Evolutionary conservation across 495 filamentous ascomycete species (phyloP).

Genomic region (Penicillium robsamsonii): DNA sequence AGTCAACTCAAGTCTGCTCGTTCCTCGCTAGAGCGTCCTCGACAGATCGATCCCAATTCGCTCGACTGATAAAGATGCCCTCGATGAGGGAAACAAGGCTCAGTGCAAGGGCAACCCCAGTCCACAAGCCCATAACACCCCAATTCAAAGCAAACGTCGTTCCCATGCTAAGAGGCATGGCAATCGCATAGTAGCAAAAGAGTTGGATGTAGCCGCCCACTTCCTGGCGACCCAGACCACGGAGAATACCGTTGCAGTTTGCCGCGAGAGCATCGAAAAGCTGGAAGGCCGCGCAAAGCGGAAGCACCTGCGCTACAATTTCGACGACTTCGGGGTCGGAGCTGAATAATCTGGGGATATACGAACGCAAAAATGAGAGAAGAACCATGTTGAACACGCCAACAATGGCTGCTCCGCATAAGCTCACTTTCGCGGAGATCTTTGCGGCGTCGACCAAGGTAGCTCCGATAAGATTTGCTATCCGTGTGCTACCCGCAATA

Average conservation of each 20-base stretch:
- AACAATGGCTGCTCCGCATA: slow-evolving; percentile 62
- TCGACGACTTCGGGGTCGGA: slow-evolving; percentile 73
- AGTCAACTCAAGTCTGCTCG: slow-evolving; percentile 45
- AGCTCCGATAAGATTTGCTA: slow-evolving; percentile 68
- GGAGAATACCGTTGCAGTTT: slow-evolving; percentile 76
- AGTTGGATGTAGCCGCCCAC: slow-evolving; percentile 86
- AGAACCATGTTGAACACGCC: slow-evolving; percentile 74
- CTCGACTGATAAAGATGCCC: slow-evolving; percentile 59
- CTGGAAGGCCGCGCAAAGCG: slow-evolving; percentile 82
- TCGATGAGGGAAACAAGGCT: slow-evolving; percentile 64
- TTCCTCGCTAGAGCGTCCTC: slow-evolving; percentile 72
- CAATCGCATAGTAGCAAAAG: slow-evolving; percentile 79
- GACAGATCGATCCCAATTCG: slow-evolving; percentile 72
- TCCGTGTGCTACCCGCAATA: slow-evolving; percentile 61
- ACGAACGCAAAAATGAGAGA: slow-evolving; percentile 58
- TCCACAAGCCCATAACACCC: slow-evolving; percentile 77
- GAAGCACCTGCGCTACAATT: slow-evolving; percentile 69
- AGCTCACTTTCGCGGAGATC: slow-evolving; percentile 65
- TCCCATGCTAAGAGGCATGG: slow-evolving; percentile 78
- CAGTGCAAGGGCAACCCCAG: slow-evolving; percentile 71
- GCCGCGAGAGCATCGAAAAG: slow-evolving; percentile 78
- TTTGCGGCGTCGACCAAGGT: slow-evolving; percentile 67
- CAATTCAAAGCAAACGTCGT: slow-evolving; percentile 69
- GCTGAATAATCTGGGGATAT: slow-evolving; percentile 78
- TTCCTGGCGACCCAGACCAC: slow-evolving; percentile 81